Conservation (phyloP, 1,284 basidiomycete genomes). For the Coriolopsis trogii region DNA sequence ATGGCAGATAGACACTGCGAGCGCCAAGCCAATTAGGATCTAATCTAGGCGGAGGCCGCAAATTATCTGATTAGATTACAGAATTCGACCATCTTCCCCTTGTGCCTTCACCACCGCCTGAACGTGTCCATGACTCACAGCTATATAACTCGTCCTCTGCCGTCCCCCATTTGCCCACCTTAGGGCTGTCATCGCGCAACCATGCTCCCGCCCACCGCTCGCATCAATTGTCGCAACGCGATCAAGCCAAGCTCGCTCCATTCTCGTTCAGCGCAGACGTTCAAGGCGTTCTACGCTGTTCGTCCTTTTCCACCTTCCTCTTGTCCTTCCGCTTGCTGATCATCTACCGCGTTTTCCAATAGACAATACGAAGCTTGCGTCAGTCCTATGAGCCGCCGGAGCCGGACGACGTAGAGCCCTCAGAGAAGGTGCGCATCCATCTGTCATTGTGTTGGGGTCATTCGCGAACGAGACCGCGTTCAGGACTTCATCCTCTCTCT, state of each 20-base stretch:
- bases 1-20: conserved; percentile 17
- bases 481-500: conserved; percentile 98
- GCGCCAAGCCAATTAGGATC: conserved; percentile 9
- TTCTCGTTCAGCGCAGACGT: conserved; percentile 39
- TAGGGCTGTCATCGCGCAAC: conserved; percentile 4
- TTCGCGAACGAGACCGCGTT: conserved; percentile 5
- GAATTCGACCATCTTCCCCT: conserved; percentile 1
- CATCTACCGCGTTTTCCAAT: background rate
- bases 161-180: conserved; percentile 2
- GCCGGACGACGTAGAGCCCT: conserved; percentile 47
- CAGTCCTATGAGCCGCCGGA: conserved; percentile 40
- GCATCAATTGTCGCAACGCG: conserved; percentile 15
- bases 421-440: conserved; percentile 48
- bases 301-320: conserved; percentile 21
- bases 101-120: background rate
- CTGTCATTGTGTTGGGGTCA: background rate
- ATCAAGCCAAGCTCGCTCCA: conserved; percentile 10
- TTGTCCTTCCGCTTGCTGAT: conserved; percentile 1
- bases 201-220: conserved; percentile 27
- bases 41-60: conserved; percentile 10
- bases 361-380: conserved; percentile 55
- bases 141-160: conserved; percentile 20
- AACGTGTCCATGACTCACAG: conserved; percentile 15
- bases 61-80: conserved; percentile 25
- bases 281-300: conserved; percentile 68